Evolutionary conservation across 257 asterid genomes (phyloP).

Genomic region (Haberlea rhodopensis): DNA sequence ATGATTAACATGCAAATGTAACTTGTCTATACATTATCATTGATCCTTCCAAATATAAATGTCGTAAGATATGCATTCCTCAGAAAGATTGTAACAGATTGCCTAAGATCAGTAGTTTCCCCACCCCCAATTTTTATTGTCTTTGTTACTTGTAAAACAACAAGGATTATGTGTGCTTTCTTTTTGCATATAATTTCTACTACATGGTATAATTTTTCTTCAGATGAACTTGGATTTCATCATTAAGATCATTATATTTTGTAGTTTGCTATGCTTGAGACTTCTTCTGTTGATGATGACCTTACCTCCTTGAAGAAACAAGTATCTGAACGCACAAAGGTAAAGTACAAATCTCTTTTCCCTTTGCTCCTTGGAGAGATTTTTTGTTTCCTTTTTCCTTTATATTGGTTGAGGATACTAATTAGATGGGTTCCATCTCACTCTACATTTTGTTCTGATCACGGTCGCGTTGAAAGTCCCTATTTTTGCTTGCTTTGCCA

Average conservation of each 20-base stretch:
- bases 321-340: constrained; percentile 72
- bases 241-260: constrained; percentile 1
- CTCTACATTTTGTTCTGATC: background rate
- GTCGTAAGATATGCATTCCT: no score
- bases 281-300: constrained; percentile 91
- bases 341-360: constrained; percentile 13
- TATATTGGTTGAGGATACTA: no score
- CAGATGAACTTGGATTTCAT: constrained; percentile 14
- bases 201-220: background rate
- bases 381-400: no score
- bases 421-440: background rate
- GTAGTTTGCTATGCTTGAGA: constrained; percentile 90
- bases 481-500: background rate
- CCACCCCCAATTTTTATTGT: background rate
- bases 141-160: background rate
- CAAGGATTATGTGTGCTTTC: background rate
- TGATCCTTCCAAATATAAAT: no score
- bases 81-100: background rate
- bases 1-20: background rate
- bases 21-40: no score
- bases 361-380: background rate
- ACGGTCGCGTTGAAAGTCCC: background rate
- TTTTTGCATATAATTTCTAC: background rate
- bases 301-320: constrained; percentile 74
- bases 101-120: no score